These are phyloP conservation scores for Suillus hirtellus DNA, from an alignment of 768 basidiomycete genomes.

Conservation along the genomic window DNA sequence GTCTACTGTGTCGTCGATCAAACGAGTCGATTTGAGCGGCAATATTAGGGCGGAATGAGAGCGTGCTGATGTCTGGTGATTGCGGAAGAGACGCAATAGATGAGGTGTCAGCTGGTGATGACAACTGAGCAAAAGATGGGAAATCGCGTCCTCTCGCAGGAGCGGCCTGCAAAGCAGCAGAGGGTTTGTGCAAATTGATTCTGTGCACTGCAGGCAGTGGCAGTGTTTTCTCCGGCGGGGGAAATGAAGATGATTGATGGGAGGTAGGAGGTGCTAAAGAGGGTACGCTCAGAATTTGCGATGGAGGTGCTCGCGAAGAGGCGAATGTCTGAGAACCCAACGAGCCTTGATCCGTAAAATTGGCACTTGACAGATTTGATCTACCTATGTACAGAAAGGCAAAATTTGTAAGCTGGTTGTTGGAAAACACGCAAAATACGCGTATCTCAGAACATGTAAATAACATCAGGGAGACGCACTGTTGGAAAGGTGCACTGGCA, in stretches of 20 bases:
- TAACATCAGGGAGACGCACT: neutral
- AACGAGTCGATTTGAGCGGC: slow-evolving; percentile 22
- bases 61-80: slow-evolving; percentile 24
- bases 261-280: neutral
- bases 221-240: neutral
- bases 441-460: neutral
- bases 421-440: neutral
- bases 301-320: neutral
- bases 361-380: neutral
- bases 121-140: slow-evolving; percentile 21
- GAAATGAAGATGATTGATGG: neutral
- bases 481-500: neutral
- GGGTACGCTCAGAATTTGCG: neutral
- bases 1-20: slow-evolving; percentile 16
- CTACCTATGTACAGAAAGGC: neutral
- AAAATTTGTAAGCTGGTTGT: neutral
- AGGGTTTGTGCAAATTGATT: neutral
- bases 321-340: neutral
- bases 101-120: slow-evolving; percentile 20
- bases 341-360: neutral
- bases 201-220: neutral
- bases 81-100: slow-evolving; percentile 17
- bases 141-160: slow-evolving; percentile 11
- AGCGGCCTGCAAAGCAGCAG: neutral
- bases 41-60: slow-evolving; percentile 8